phyloP scores from a whole-genome alignment of 768 basidiomycete species.

The Mycena chlorophos region DNA sequence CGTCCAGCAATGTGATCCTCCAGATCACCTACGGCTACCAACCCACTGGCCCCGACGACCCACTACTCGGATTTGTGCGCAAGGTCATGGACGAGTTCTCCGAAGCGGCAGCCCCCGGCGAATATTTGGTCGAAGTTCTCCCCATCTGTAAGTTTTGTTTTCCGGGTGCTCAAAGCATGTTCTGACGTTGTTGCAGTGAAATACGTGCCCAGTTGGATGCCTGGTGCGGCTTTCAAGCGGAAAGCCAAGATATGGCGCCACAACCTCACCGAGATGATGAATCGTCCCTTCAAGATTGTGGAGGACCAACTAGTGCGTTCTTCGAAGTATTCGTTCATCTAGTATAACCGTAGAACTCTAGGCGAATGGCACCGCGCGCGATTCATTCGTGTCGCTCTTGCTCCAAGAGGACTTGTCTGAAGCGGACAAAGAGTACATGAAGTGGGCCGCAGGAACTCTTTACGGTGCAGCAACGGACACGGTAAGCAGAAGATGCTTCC shows the following conservation, averaged over 20 bases:
- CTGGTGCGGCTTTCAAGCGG: slow-evolving; percentile 41
- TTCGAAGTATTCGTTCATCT: no score
- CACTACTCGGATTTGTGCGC: slow-evolving; percentile 4
- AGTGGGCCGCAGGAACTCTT: slow-evolving; percentile 14
- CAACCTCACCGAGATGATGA: slow-evolving; percentile 32
- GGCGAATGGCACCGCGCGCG: slow-evolving; percentile 1
- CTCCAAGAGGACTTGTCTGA: background rate
- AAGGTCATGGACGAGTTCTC: slow-evolving; percentile 21
- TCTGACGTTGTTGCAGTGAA: slow-evolving; percentile 28
- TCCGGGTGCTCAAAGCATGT: background rate
- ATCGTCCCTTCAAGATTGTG: slow-evolving; percentile 32
- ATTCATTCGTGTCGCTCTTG: slow-evolving; percentile 9
- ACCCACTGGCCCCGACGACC: slow-evolving; percentile 9
- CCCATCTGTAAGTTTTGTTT: slow-evolving; percentile 27
- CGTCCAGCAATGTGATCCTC: slow-evolving; percentile 8
- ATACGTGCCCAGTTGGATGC: slow-evolving; percentile 42
- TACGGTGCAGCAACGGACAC: slow-evolving; percentile 28
- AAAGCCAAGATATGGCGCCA: slow-evolving; percentile 37
- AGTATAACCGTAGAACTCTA: no score
- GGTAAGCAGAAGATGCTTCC: background rate
- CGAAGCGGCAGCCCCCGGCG: slow-evolving; percentile 22
- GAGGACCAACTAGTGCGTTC: no score
- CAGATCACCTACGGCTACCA: slow-evolving; percentile 19
- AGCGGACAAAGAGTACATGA: slow-evolving; percentile 5
- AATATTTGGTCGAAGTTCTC: slow-evolving; percentile 37